Percentiles rank a stretch among this genome's conserved stretches.
Evolutionary conservation across 805 yeast genomes (phyloP).

Genomic region (Myxozyma nipponensis): DNA sequence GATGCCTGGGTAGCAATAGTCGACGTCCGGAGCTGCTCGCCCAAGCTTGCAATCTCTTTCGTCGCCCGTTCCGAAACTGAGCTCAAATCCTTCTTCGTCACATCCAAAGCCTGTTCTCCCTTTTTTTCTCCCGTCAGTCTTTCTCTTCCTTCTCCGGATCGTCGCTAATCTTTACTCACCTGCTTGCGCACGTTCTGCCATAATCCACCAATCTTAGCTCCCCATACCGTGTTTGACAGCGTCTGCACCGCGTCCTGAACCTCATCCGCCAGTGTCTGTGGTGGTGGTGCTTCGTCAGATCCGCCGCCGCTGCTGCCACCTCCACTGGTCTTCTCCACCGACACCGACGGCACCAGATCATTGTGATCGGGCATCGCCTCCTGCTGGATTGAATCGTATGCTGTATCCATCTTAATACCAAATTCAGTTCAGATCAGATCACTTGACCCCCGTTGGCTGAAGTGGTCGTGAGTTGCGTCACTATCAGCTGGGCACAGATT

Average conservation of each 20-base stretch:
- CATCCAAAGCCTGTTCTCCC: slow-evolving; percentile 31
- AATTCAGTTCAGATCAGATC: too few relatives aligned
- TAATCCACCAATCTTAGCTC: slow-evolving; percentile 29
- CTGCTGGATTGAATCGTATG: slow-evolving; percentile 27
- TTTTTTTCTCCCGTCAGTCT: background rate
- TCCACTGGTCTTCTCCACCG: background rate
- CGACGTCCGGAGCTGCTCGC: slow-evolving; percentile 18
- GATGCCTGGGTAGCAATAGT: slow-evolving; percentile 22
- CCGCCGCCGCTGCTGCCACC: slow-evolving; percentile 4
- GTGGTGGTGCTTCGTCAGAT: background rate
- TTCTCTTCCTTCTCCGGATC: too few relatives aligned
- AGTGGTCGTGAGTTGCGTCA: too few relatives aligned
- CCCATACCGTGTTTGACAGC: slow-evolving; percentile 25
- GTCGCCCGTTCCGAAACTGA: slow-evolving; percentile 28
- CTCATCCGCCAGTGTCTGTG: slow-evolving; percentile 21
- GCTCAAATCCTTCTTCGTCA: slow-evolving; percentile 32
- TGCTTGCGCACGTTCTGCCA: slow-evolving; percentile 35
- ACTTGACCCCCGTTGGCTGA: too few relatives aligned
- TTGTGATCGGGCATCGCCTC: slow-evolving; percentile 11
- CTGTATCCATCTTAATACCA: slow-evolving; percentile 23
- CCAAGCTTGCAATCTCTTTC: slow-evolving; percentile 22
- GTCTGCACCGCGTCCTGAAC: slow-evolving; percentile 25
- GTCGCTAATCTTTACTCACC: too few relatives aligned
- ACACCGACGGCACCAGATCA: background rate
- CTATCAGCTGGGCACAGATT: too few relatives aligned